Conservation (phyloP, 345 rosid species). For the Diplotaxis tenuifolia region DNA sequence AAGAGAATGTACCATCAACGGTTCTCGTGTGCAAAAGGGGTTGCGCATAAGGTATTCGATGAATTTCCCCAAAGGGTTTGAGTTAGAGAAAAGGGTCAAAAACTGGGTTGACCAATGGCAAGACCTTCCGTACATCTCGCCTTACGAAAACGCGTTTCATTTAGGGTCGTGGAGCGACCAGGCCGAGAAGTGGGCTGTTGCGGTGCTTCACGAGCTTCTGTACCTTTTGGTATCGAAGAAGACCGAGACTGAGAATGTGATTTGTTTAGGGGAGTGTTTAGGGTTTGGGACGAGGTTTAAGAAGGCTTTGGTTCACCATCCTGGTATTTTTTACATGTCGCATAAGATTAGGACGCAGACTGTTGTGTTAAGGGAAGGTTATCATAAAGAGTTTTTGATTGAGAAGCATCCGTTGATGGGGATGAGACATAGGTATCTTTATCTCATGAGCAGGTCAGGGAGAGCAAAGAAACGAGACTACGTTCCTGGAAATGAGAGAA, state of each 20-base stretch:
- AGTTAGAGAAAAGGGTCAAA: conserved; percentile 53
- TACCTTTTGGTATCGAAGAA: conserved; percentile 67
- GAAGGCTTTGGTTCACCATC: conserved; percentile 70
- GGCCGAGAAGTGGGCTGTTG: conserved; percentile 79
- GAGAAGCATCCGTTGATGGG: conserved; percentile 78
- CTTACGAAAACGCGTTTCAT: conserved; percentile 66
- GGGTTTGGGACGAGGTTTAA: conserved; percentile 60
- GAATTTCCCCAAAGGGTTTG: conserved; percentile 74
- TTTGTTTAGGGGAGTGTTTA: conserved; percentile 60
- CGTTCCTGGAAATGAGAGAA: conserved; percentile 8
- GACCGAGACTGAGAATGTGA: conserved; percentile 66
- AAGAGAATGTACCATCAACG: conserved; percentile 32
- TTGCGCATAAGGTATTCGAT: conserved; percentile 55
- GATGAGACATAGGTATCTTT: conserved; percentile 69
- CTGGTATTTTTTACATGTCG: conserved; percentile 77
- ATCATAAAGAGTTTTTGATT: conserved; percentile 61
- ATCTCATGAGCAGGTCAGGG: conserved; percentile 57
- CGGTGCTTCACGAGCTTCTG: conserved; percentile 71
- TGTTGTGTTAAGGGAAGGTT: conserved; percentile 73
- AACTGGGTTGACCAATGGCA: conserved; percentile 85
- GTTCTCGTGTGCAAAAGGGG: conserved; percentile 38
- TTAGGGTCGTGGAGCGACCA: conserved; percentile 58
- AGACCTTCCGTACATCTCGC: conserved; percentile 72
- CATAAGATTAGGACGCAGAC: conserved; percentile 84
- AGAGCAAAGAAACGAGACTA: conserved; percentile 10